Evolutionary conservation across 1,139 yeast species (phyloP).

Genomic region (Chernovozyma sophiae-reginae): DNA sequence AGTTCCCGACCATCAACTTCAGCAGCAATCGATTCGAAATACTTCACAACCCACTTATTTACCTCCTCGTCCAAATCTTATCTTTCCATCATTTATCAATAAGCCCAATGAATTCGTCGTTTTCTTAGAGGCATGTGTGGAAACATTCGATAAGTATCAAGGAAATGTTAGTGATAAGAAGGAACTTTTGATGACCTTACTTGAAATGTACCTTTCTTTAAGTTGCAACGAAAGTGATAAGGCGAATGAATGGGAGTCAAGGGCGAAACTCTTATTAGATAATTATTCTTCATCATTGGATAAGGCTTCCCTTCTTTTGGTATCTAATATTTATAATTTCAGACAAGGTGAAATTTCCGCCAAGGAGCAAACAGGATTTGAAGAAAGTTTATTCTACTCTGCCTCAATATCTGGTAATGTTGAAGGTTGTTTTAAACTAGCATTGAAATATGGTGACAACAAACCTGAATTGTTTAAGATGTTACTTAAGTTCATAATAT

Average conservation of each 20-base stretch:
- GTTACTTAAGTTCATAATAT: slow-evolving; percentile 63
- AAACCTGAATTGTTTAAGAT: slow-evolving; percentile 65
- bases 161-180: slow-evolving; percentile 66
- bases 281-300: slow-evolving; percentile 47
- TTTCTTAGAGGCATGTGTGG: slow-evolving; percentile 89
- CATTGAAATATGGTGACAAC: slow-evolving; percentile 55
- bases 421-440: slow-evolving; percentile 50
- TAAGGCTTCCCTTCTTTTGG: slow-evolving; percentile 54
- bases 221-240: slow-evolving; percentile 34
- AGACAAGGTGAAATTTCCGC: slow-evolving; percentile 42
- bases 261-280: slow-evolving; percentile 54
- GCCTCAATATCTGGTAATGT: slow-evolving; percentile 58
- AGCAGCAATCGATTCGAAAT: slow-evolving; percentile 8
- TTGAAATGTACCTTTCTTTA: slow-evolving; percentile 73
- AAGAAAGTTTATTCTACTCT: slow-evolving; percentile 64
- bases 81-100: slow-evolving; percentile 79
- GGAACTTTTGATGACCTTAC: slow-evolving; percentile 72
- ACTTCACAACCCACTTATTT: slow-evolving; percentile 69
- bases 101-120: slow-evolving; percentile 87
- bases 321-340: slow-evolving; percentile 63
- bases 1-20: slow-evolving; percentile 8
- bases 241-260: slow-evolving; percentile 53
- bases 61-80: slow-evolving; percentile 87
- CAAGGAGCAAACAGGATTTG: slow-evolving; percentile 34
- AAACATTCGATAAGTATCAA: slow-evolving; percentile 71